phyloP scores from a whole-genome alignment of 495 filamentous ascomycete genomes.

The Astrothelium macrocarpum region DNA sequence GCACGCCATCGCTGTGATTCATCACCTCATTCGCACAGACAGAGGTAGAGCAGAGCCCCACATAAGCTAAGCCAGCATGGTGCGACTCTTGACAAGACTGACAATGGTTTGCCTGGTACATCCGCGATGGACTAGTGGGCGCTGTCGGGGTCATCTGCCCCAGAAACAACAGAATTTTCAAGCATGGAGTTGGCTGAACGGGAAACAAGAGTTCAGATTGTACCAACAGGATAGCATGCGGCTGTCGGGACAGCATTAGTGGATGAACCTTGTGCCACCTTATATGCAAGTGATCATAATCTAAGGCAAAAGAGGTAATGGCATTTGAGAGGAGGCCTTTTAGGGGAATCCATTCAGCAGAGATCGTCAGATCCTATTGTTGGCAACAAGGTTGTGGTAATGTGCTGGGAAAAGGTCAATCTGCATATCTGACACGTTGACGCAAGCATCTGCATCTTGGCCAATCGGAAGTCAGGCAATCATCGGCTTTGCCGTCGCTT shows the following conservation, averaged over 20 bases:
- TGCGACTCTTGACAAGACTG: neutral
- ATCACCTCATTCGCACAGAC: constrained; percentile 2
- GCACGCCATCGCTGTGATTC: neutral
- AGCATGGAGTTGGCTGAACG: neutral
- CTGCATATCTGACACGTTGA: neutral
- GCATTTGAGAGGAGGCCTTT: too few species aligned
- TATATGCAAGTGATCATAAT: too few species aligned
- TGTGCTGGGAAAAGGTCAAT: neutral
- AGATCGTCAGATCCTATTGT: neutral
- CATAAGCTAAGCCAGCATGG: constrained; percentile 3
- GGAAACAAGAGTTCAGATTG: neutral
- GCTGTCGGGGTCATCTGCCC: neutral
- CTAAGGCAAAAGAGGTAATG: too few species aligned
- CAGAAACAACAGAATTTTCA: neutral
- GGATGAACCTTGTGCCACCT: too few species aligned
- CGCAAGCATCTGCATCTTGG: neutral
- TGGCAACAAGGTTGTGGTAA: neutral
- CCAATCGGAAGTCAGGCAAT: neutral
- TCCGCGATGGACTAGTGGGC: neutral
- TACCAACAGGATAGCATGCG: neutral
- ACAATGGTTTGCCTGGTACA: neutral
- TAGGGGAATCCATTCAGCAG: too few species aligned
- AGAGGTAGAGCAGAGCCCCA: neutral
- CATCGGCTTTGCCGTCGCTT: neutral
- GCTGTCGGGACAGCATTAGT: neutral